Base-by-base conservation (phyloP, 2,329 filamentous ascomycete species). In the Cladosporium sp. region DNA sequence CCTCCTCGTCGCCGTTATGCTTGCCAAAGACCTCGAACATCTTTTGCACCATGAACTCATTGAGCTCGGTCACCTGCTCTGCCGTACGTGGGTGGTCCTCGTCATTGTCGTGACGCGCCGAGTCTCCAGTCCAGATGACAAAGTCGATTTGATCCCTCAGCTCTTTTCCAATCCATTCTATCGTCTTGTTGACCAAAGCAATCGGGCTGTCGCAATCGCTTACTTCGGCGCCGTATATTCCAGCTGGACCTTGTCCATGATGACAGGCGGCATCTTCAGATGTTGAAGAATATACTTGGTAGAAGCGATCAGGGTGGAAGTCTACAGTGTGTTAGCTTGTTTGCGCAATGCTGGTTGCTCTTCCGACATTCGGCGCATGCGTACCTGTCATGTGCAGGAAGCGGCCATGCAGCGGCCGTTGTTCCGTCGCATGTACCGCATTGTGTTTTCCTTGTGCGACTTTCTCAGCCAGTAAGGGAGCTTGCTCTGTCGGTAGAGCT, bases 331-430 rank as follows among this genome's bases (percentile, higher is more conserved):
- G 59, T 61, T 21, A 60, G 58, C 28, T 10, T 14, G 10, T 28
- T 47, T 54, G 61, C 41, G 51, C 67, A 32, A 28, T 24, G 32
- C 64, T 61, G 70, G 62, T 66, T 61, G 66, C 60, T 60, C 68
- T 63, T 65, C 64, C 66, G 67, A 44, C 18, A n/a, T 18, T 47
- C 59, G n/a, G 4, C 11, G 8, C 30, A 18, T 5, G 77, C 84
- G 68, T 81, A 94, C 92, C 93, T 80, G 92, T 95, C 72, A 96
- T 91, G 79, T 96, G 92, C 75, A 96, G 84, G 81, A 96, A 96
- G 76, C 87, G 87, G 70, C 92, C 92, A 59, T 78, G 78, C 62
- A 82, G 73, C 15, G 68, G 67, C 2, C 71, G 67, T 59, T 69
- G 67, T 70, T 68, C 69, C 58, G 54, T 59, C 30, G 57, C 12